These are phyloP conservation scores for Onygenales sp. DNA, from an alignment of 2,329 filamentous ascomycete genomes.

Conservation along the genomic window DNA sequence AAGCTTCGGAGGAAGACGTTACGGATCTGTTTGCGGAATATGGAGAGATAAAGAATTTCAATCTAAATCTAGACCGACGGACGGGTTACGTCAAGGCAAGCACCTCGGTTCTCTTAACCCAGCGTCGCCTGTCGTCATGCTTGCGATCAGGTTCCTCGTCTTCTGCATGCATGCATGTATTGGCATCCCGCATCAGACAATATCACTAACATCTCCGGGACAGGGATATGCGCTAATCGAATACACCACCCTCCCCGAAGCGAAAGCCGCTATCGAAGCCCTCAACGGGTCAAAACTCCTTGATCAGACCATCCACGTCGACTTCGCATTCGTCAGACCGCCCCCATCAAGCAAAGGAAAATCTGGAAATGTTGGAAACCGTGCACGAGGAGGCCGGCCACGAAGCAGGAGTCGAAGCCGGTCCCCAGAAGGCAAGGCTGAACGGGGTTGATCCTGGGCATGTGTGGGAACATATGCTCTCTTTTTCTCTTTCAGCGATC, in stretches of 20 bases:
- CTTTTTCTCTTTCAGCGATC: background rate
- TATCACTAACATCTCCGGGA: background rate
- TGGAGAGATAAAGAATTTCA: slow-evolving; percentile 59
- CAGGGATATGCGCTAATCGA: slow-evolving; percentile 60
- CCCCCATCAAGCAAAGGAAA: slow-evolving; percentile 38
- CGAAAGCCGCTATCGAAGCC: slow-evolving; percentile 52
- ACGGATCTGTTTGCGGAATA: slow-evolving; percentile 58
- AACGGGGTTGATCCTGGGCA: slow-evolving; percentile 19
- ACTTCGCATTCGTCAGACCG: slow-evolving; percentile 57
- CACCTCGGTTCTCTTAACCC: background rate
- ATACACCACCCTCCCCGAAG: slow-evolving; percentile 54
- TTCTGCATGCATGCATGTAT: background rate
- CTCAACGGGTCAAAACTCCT: slow-evolving; percentile 53
- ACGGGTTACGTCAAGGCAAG: slow-evolving; percentile 59
- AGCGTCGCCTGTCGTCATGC: background rate
- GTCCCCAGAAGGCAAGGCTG: slow-evolving; percentile 32
- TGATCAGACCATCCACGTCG: slow-evolving; percentile 55
- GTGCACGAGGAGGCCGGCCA: slow-evolving; percentile 26
- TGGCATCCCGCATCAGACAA: background rate
- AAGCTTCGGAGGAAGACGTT: slow-evolving; percentile 58
- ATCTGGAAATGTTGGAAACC: slow-evolving; percentile 29
- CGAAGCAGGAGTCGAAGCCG: slow-evolving; percentile 38
- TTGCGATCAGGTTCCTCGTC: no score
- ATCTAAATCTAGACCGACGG: slow-evolving; percentile 55
- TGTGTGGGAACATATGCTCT: background rate